These are phyloP conservation scores for Phtheirospermum japonicum DNA, from an alignment of 257 asterid species.

Conservation along the genomic window DNA sequence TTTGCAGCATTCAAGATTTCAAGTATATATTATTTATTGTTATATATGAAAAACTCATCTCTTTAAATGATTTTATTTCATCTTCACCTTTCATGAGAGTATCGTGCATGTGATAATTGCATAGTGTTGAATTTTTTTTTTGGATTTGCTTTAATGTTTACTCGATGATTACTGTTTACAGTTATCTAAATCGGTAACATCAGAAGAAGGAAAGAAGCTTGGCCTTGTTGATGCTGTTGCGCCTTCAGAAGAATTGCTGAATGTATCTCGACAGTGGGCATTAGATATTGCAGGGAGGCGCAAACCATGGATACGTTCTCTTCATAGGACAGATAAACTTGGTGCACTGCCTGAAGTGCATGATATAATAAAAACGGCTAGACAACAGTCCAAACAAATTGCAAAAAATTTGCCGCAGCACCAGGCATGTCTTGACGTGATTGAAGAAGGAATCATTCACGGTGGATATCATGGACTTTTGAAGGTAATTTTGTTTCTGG, in stretches of 20 bases:
- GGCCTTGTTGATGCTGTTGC: constrained; percentile 90
- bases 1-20: constrained; percentile 17
- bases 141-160: constrained; percentile 15
- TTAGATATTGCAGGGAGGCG: constrained; percentile 64
- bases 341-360: constrained; percentile 73
- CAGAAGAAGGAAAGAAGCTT: constrained; percentile 84
- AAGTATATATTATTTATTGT: not conserved
- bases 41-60: not conserved
- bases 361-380: constrained; percentile 51
- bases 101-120: constrained; percentile 13
- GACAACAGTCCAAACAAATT: constrained; percentile 66
- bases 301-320: constrained; percentile 91
- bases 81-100: constrained; percentile 10
- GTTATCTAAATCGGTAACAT: constrained; percentile 70
- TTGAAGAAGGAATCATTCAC: constrained; percentile 86
- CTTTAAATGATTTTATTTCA: constrained; percentile 4
- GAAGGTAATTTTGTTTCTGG: constrained; percentile 49
- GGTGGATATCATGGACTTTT: constrained; percentile 89
- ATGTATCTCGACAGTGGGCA: constrained; percentile 82
- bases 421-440: constrained; percentile 84
- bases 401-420: constrained; percentile 84
- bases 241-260: constrained; percentile 65
- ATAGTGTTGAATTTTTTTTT: constrained; percentile 3
- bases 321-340: constrained; percentile 74
- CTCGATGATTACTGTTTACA: constrained; percentile 32